phyloP scores from a whole-genome alignment of 306 rosid species.

The Fagus crenata region DNA sequence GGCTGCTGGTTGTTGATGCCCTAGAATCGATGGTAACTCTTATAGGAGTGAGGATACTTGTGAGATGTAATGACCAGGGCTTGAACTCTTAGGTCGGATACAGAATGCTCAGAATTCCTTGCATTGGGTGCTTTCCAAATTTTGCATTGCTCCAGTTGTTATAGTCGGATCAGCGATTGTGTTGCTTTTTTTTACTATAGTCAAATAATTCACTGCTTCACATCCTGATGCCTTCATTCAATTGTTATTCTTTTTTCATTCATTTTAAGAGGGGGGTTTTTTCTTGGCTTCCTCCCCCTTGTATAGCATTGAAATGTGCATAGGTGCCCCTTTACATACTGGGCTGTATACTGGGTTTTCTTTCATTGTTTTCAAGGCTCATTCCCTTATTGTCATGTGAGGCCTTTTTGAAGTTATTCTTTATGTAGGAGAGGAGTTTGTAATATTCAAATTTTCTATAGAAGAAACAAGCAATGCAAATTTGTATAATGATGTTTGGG shows the following conservation, averaged over 20 bases:
- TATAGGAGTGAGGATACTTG: conserved; percentile 13
- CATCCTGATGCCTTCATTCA: neutral
- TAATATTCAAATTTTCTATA: too few species aligned
- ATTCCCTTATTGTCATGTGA: conserved; percentile 27
- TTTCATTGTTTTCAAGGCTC: conserved; percentile 9
- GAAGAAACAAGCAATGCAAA: too few species aligned
- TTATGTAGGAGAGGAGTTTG: neutral
- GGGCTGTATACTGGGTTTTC: conserved; percentile 11
- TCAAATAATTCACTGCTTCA: conserved; percentile 17
- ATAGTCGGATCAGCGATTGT: conserved; percentile 19
- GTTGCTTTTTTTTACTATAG: conserved; percentile 8
- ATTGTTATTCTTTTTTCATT: conserved; percentile 24
- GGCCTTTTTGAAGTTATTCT: conserved; percentile 34
- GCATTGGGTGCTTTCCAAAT: conserved; percentile 23
- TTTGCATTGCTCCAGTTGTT: conserved; percentile 20
- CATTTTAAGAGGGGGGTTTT: conserved; percentile 33
- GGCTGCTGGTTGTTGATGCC: conserved; percentile 75
- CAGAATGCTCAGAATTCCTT: conserved; percentile 27
- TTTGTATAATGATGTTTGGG: too few species aligned
- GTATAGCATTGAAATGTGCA: conserved; percentile 25
- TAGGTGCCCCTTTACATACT: conserved; percentile 7
- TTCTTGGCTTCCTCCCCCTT: conserved; percentile 36
- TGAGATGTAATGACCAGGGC: neutral
- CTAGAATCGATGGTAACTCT: conserved; percentile 8
- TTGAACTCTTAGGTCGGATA: conserved; percentile 1